phyloP scores from a whole-genome alignment of 2,329 filamentous ascomycete species.

The Ascochyta rabiei region DNA sequence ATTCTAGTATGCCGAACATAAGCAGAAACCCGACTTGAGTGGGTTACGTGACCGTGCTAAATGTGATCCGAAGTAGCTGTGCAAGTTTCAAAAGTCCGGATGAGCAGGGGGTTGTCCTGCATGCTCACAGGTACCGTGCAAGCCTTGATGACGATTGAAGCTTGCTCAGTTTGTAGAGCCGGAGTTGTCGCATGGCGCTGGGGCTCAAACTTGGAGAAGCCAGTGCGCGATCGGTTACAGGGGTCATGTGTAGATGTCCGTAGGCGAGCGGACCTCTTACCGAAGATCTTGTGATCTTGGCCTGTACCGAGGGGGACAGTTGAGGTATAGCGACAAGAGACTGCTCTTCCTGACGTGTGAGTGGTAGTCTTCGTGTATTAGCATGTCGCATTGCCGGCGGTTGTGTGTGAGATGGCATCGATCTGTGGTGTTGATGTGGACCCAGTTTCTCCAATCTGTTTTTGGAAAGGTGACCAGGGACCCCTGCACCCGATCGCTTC shows the following conservation, averaged over 20 bases:
- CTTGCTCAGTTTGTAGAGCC: conserved; percentile 15
- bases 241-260: conserved; percentile 15
- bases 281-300: background rate
- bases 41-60: conserved; percentile 23
- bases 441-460: background rate
- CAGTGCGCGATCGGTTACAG: conserved; percentile 30
- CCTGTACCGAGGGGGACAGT: background rate
- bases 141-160: conserved; percentile 15
- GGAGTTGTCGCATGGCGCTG: conserved; percentile 24
- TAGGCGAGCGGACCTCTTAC: conserved; percentile 2
- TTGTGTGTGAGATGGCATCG: background rate
- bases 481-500: background rate
- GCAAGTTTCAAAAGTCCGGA: conserved; percentile 36
- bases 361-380: background rate
- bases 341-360: no score
- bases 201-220: conserved; percentile 31
- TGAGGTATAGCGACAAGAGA: background rate
- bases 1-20: conserved; percentile 18
- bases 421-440: background rate
- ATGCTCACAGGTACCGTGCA: conserved; percentile 33
- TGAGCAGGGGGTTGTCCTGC: conserved; percentile 36
- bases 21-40: conserved; percentile 18
- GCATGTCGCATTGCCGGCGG: background rate
- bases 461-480: conserved; percentile 4
- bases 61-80: conserved; percentile 31